Evolutionary conservation across 768 basidiomycete species (phyloP).

Genomic region (Auriscalpium microsporum): DNA sequence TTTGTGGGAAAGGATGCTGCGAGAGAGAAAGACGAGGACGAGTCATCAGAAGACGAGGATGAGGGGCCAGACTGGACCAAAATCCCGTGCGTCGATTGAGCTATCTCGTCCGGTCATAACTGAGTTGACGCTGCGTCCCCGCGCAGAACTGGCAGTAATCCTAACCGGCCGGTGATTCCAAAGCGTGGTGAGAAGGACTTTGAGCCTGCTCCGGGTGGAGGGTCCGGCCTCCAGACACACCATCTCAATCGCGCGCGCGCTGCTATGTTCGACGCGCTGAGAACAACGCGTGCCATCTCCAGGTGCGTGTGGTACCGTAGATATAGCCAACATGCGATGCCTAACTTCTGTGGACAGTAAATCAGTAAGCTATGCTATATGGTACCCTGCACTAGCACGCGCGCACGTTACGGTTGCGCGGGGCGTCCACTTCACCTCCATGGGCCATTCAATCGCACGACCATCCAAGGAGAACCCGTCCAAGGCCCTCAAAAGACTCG

Average conservation of each 20-base stretch:
- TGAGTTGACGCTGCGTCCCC: not conserved
- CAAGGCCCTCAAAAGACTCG: conserved; percentile 57
- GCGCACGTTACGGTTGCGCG: conserved; percentile 63
- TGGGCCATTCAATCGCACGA: conserved; percentile 74
- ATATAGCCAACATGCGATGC: not conserved
- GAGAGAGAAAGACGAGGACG: conserved; percentile 34
- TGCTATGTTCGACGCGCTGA: conserved; percentile 83
- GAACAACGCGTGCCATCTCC: conserved; percentile 63
- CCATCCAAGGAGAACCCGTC: conserved; percentile 22
- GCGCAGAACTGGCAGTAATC: conserved; percentile 6
- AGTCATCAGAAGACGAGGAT: conserved; percentile 68
- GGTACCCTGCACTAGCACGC: conserved; percentile 59
- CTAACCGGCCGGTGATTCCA: conserved; percentile 68
- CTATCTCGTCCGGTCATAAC: not conserved
- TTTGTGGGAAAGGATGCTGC: conserved; percentile 20
- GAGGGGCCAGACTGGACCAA: conserved; percentile 78
- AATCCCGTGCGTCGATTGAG: conserved; percentile 43
- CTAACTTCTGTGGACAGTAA: conserved; percentile 39
- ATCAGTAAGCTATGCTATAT: conserved; percentile 70
- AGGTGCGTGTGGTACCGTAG: conserved; percentile 44
- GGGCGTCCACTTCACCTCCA: conserved; percentile 74
- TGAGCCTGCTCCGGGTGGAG: conserved; percentile 62
- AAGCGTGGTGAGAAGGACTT: conserved; percentile 98
- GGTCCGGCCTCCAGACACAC: conserved; percentile 72
- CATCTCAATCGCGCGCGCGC: conserved; percentile 69